Conservation (phyloP, 1,139 yeast genomes). For the Taphrina wiesneri region DNA sequence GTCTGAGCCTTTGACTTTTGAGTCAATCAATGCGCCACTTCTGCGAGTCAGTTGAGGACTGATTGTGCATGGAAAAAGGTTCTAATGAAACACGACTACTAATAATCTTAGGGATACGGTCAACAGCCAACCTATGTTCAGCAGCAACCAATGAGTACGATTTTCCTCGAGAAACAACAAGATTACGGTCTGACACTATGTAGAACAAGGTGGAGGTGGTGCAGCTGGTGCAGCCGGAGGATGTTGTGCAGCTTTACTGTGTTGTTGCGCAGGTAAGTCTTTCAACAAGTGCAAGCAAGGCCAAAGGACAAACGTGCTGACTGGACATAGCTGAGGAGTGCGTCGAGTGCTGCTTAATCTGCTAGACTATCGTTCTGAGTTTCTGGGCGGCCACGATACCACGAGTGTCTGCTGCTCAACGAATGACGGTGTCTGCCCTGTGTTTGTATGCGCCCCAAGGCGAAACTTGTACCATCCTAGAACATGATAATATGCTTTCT, state of each 20-base stretch:
- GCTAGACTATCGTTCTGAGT: neutral
- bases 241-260: slow-evolving; percentile 28
- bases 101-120: slow-evolving; percentile 1
- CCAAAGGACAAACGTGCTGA: neutral
- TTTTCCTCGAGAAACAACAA: neutral
- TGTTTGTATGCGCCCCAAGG: neutral
- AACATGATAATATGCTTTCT: neutral
- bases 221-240: slow-evolving; percentile 32
- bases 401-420: neutral
- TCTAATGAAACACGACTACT: too few species aligned
- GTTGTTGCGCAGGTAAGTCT: slow-evolving; percentile 26
- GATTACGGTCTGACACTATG: neutral
- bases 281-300: neutral
- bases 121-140: slow-evolving; percentile 32
- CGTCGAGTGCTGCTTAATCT: slow-evolving; percentile 4
- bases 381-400: too few species aligned
- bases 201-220: slow-evolving; percentile 24
- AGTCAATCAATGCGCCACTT: too few species aligned
- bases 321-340: slow-evolving; percentile 8
- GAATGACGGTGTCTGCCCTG: neutral
- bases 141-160: slow-evolving; percentile 31
- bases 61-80: too few species aligned
- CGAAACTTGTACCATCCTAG: neutral
- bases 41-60: too few species aligned
- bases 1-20: neutral